phyloP scores from a whole-genome alignment of 257 asterid genomes.

The Echium plantagineum region DNA sequence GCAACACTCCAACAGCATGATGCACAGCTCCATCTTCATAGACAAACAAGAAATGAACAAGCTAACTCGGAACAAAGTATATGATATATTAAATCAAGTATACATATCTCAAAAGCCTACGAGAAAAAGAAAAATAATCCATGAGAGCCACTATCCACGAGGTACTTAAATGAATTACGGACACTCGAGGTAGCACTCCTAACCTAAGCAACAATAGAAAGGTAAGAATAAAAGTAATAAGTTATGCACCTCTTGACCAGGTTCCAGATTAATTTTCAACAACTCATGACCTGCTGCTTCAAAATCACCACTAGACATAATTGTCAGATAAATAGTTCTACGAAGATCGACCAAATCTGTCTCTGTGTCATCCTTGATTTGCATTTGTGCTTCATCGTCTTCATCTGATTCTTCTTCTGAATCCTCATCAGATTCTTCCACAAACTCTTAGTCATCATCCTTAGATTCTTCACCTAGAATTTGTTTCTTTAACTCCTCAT shows the following conservation, averaged over 20 bases:
- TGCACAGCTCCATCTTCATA: constrained; percentile 81
- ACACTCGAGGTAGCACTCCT: not conserved
- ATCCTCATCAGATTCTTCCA: constrained; percentile 52
- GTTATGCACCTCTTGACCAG: constrained; percentile 83
- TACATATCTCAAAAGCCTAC: too few species aligned
- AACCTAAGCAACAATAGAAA: not conserved
- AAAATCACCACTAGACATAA: constrained; percentile 93
- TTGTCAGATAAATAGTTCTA: constrained; percentile 83
- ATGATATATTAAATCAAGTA: not conserved
- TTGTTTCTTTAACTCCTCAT: constrained; percentile 82
- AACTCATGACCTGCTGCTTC: constrained; percentile 96
- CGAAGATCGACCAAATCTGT: constrained; percentile 78
- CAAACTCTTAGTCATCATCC: constrained; percentile 53
- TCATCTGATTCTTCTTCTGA: constrained; percentile 68
- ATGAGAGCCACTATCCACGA: too few species aligned
- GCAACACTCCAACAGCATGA: constrained; percentile 93
- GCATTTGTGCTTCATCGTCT: constrained; percentile 77
- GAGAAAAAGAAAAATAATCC: too few species aligned
- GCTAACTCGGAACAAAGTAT: not conserved
- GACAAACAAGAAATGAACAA: not conserved
- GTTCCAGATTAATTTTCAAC: constrained; percentile 75
- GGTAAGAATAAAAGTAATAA: constrained; percentile 1
- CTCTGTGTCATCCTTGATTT: constrained; percentile 82
- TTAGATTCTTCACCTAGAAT: constrained; percentile 84
- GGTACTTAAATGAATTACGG: too few species aligned